Percentiles rank a stretch among this genome's conserved stretches.
Evolutionary conservation across 2,329 filamentous ascomycete species (phyloP).

Genomic region (Colletotrichum lentis): DNA sequence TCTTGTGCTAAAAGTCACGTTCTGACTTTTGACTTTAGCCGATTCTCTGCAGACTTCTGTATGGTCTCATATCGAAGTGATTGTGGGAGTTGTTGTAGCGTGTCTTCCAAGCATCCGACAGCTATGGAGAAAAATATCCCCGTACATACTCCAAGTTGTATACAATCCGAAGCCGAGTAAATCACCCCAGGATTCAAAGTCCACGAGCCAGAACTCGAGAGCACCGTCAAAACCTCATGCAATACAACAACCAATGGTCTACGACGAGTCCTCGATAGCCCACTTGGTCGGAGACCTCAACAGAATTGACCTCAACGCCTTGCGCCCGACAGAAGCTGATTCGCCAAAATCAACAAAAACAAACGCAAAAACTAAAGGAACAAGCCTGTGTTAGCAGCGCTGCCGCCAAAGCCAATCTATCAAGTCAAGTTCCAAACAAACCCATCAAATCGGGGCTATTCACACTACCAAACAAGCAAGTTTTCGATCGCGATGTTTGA

Average conservation of each 20-base stretch:
- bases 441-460: constrained; percentile 8
- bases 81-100: constrained; percentile 3
- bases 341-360: too few relatives aligned
- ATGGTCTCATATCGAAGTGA: constrained; percentile 9
- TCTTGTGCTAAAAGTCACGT: too few relatives aligned
- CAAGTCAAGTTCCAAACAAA: constrained; percentile 9
- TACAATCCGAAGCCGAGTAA: too few relatives aligned
- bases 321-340: too few relatives aligned
- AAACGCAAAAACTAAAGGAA: too few relatives aligned
- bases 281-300: too few relatives aligned
- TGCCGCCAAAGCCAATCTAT: constrained; percentile 26
- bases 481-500: too few relatives aligned
- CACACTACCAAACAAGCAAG: constrained; percentile 7
- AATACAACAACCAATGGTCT: too few relatives aligned
- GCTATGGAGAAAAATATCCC: not conserved
- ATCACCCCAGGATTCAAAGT: not conserved
- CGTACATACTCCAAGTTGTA: not conserved
- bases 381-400: not conserved
- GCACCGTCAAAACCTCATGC: too few relatives aligned
- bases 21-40: not conserved
- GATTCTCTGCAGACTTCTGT: not conserved
- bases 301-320: too few relatives aligned
- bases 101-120: constrained; percentile 14
- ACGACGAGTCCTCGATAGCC: too few relatives aligned
- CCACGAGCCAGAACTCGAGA: too few relatives aligned